phyloP scores from a whole-genome alignment of 208 protist species.

The Acanthamoeba culbertsoni region DNA sequence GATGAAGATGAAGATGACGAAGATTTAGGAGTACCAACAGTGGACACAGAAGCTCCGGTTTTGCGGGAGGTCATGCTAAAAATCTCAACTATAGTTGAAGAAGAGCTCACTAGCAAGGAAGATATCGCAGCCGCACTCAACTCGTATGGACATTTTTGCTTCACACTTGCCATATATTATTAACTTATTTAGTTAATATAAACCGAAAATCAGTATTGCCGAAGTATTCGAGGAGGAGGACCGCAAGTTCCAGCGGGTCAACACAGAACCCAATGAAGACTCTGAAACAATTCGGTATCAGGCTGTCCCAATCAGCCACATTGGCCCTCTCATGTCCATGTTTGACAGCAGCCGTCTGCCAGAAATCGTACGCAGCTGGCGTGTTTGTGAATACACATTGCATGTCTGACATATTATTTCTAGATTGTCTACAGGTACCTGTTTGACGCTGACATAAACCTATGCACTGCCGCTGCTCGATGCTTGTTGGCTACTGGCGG shows the following conservation, averaged over 20 bases:
- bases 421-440: slow-evolving; percentile 38
- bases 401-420: too few species aligned
- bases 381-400: neutral
- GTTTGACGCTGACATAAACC: neutral
- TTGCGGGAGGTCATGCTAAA: slow-evolving; percentile 38
- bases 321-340: slow-evolving; percentile 28
- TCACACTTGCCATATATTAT: neutral
- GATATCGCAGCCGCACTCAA: neutral
- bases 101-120: slow-evolving; percentile 22
- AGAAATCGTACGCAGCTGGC: neutral
- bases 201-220: neutral
- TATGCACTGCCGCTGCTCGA: neutral
- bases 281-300: neutral
- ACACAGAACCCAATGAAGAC: slow-evolving; percentile 35
- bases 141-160: neutral
- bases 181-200: neutral
- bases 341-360: slow-evolving; percentile 47
- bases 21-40: neutral
- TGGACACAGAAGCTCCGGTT: neutral
- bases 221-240: slow-evolving; percentile 48
- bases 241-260: slow-evolving; percentile 39
- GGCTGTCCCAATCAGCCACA: slow-evolving; percentile 32
- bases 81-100: neutral
- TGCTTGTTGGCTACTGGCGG: slow-evolving; percentile 11
- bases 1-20: neutral